Conservation (phyloP, 225 moss, liverwort and hornwort species). For the Pleurozium schreberi region DNA sequence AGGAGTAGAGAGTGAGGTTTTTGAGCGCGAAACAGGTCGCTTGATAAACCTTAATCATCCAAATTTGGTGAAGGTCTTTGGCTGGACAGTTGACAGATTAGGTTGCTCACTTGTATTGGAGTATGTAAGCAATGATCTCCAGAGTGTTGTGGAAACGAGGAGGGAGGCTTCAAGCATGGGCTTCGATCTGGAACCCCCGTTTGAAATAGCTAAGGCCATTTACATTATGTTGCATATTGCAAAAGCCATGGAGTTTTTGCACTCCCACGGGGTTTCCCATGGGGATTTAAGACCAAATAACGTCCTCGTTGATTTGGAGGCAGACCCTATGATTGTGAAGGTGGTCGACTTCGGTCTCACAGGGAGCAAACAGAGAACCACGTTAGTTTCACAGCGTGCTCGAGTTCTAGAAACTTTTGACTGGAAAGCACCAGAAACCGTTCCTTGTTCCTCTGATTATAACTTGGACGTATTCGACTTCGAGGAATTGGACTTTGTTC, state of each 20-base stretch:
- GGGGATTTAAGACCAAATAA: constrained; percentile 4
- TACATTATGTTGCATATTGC: background rate
- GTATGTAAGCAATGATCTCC: background rate
- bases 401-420: background rate
- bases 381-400: background rate
- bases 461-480: background rate
- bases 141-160: background rate
- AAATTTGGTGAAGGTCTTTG: background rate
- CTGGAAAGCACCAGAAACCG: background rate
- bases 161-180: background rate
- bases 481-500: background rate
- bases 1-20: background rate
- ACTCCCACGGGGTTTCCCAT: background rate
- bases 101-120: constrained; percentile 7
- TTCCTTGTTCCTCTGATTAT: background rate
- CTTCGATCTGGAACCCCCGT: background rate
- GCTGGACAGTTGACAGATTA: constrained; percentile 2
- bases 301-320: background rate
- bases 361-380: background rate
- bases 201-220: background rate
- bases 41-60: background rate
- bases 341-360: background rate
- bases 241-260: background rate
- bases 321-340: background rate
- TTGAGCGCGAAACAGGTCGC: background rate